Percentiles rank a stretch among this genome's conserved stretches.
phyloP scores from a whole-genome alignment of 176 grass and related monocot species.

The Melocanna baccifera region DNA sequence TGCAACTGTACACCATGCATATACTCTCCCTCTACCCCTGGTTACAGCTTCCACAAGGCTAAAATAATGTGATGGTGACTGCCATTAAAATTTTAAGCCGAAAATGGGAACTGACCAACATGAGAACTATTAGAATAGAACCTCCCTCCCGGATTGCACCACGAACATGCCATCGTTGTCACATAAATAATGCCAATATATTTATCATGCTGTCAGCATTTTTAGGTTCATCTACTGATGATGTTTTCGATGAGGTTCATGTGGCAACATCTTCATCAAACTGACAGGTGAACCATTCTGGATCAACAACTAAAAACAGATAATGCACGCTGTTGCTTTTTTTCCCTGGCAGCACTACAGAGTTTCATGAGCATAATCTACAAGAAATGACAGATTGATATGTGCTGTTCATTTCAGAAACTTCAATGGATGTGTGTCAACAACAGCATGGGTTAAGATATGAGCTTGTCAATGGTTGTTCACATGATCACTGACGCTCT shows the following conservation, averaged over 20 bases:
- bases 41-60: background rate
- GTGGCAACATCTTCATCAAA: background rate
- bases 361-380: background rate
- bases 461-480: background rate
- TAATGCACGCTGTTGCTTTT: background rate
- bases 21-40: no score
- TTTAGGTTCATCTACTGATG: background rate
- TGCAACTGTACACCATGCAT: no score
- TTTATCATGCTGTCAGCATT: background rate
- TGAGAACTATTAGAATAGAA: background rate
- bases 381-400: background rate
- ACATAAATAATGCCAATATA: background rate
- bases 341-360: background rate
- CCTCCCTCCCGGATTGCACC: background rate
- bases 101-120: slow-evolving; percentile 6
- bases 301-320: background rate
- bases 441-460: background rate
- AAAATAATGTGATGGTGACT: background rate
- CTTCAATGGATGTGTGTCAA: background rate
- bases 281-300: background rate
- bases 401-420: background rate
- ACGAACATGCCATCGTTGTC: background rate
- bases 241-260: background rate
- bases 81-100: background rate
- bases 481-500: background rate